phyloP scores from a whole-genome alignment of 495 filamentous ascomycete genomes.

The Poronia punctata region DNA sequence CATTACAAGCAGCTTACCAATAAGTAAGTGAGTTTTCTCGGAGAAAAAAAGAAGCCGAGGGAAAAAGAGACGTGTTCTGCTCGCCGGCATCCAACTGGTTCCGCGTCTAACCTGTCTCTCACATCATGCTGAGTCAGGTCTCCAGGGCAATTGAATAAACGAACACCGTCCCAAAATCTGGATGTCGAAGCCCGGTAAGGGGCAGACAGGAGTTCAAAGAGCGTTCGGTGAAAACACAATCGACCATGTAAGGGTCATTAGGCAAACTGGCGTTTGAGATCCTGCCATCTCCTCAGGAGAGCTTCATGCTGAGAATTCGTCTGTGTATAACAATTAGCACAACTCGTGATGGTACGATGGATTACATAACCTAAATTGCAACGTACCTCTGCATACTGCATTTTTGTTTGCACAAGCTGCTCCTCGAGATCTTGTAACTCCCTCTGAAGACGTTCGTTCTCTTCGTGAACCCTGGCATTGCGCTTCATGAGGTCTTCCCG shows the following conservation, averaged over 20 bases:
- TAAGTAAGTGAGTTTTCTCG: constrained; percentile 8
- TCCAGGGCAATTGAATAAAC: too few relatives aligned
- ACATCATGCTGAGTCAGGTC: too few relatives aligned
- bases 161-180: too few relatives aligned
- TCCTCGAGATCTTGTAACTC: constrained; percentile 92
- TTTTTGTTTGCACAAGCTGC: constrained; percentile 85
- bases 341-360: not conserved
- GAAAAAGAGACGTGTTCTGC: constrained; percentile 2
- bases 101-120: too few relatives aligned
- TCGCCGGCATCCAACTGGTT: constrained; percentile 2
- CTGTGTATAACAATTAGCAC: constrained; percentile 37
- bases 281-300: constrained; percentile 71
- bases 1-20: constrained; percentile 6
- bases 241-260: too few relatives aligned
- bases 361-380: not conserved
- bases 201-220: too few relatives aligned
- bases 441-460: constrained; percentile 84
- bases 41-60: constrained; percentile 2
- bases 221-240: too few relatives aligned
- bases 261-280: constrained; percentile 58
- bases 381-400: constrained; percentile 88
- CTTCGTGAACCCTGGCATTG: constrained; percentile 89
- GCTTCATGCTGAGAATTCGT: constrained; percentile 67
- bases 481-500: constrained; percentile 89
- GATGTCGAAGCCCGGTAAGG: too few relatives aligned